Evolutionary conservation across 129 eudicot species (phyloP), one percentile per base, ranked within the genome.

Genomic region (Cynara cardunculus): DNA sequence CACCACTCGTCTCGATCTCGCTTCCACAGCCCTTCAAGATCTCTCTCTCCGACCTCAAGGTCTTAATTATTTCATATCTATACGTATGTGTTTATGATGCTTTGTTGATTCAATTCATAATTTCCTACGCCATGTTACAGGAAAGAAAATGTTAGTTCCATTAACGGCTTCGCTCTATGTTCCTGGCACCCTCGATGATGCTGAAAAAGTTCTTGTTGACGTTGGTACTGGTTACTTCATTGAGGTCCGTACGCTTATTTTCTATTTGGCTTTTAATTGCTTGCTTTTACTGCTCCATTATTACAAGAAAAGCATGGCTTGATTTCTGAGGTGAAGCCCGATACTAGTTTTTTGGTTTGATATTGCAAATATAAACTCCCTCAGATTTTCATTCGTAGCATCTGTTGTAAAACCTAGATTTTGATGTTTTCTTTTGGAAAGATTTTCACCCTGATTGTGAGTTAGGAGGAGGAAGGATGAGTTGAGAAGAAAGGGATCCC

Each of bases 221-320:
- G 98, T 96, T 74, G 99, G 99, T 71, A 96, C 99, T 83, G 99
- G 99, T 16, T 96, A 96, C 59, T 96, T 96, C 88, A 86, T 96
- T 80, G 98, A 96, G 98, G 99, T 93, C 4, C 31, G 61, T 66
- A 18, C 74, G 62, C 59, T 74, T 69, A n/a, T 12, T 32, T 49
- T 49, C 4, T 4, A 3, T 31, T 31, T 31, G 35, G 35, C 35
- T 41, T 41, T 56, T 46, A 46, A 46, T 46, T 46, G 59, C 19
- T 46, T 46, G 59, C 14, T 46, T 46, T 46, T 46, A 14, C 41
- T 35, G 11, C 11, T 35, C 41, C 41, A 35, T 35, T 35, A 35
- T 39, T 39, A 39, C 49, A 11, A 39, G 49, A 11, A 39, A 53
- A 24, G 64, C 64, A 53, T 53, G 64, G 22, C 0, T 53, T 53